phyloP scores from a whole-genome alignment of 371 early-diverging fungal genomes.

The Apophysomyces trapeziformis region DNA sequence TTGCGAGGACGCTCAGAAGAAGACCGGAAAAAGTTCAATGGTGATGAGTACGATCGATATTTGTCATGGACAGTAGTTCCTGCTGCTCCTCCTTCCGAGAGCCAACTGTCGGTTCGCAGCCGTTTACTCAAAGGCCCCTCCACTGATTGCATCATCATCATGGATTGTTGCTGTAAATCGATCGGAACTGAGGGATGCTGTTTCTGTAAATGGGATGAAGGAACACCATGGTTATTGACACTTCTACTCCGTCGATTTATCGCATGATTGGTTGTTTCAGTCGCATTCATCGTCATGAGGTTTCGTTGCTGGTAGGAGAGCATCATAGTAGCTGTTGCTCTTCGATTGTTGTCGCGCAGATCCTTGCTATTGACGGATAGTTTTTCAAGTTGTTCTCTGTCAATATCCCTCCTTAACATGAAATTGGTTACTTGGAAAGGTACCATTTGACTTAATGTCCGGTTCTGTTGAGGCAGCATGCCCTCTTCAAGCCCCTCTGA shows the following conservation, averaged over 20 bases:
- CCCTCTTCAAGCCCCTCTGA: constrained; percentile 2
- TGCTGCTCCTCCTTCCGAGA: not conserved
- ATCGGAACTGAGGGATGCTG: not conserved
- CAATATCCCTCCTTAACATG: constrained; percentile 20
- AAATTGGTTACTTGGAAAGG: constrained; percentile 11
- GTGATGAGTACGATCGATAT: not conserved
- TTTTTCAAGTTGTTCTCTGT: constrained; percentile 25
- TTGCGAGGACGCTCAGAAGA: constrained; percentile 4
- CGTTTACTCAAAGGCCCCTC: constrained; percentile 4
- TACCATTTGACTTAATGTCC: constrained; percentile 11
- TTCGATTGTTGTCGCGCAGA: constrained; percentile 6
- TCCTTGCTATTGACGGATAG: constrained; percentile 20
- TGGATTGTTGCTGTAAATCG: constrained; percentile 8
- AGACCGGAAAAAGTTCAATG: constrained; percentile 3
- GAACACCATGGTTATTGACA: not conserved
- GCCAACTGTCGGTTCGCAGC: not conserved
- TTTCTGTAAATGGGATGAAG: not conserved
- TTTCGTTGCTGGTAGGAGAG: not conserved
- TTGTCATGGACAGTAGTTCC: not conserved
- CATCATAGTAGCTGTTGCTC: not conserved
- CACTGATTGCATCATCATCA: not conserved
- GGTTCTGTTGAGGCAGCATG: constrained; percentile 8
- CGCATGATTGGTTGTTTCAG: too few relatives aligned
- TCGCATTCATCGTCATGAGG: too few relatives aligned
- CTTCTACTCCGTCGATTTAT: too few relatives aligned